Evolutionary conservation across 176 grass and related monocot genomes (phyloP).

Genomic region (Musa itinerans): DNA sequence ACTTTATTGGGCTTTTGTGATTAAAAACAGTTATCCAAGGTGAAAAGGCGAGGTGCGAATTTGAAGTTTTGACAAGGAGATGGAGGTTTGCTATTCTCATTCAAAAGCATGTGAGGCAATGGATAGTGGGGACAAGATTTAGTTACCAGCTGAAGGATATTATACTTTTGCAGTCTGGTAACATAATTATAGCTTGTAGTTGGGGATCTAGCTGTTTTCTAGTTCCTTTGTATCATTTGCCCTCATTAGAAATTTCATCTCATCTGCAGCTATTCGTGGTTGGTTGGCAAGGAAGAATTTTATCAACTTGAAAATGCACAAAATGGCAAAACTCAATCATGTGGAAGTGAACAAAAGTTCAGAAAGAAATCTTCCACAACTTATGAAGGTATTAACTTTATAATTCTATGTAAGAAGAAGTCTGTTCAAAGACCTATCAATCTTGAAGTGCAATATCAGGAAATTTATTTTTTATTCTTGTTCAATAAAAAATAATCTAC

Average conservation of each 20-base stretch:
- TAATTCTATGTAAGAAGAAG: background rate
- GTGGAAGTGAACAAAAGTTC: conserved; percentile 17
- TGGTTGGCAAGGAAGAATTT: conserved; percentile 59
- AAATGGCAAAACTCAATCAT: conserved; percentile 23
- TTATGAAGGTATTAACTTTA: conserved; percentile 22
- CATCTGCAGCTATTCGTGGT: conserved; percentile 55
- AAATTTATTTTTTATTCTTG: background rate
- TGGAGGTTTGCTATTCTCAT: conserved; percentile 79
- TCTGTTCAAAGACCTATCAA: background rate
- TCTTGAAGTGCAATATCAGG: background rate
- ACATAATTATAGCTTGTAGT: conserved; percentile 26
- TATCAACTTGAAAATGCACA: conserved; percentile 35
- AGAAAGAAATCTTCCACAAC: conserved; percentile 25
- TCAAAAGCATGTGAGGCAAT: conserved; percentile 66
- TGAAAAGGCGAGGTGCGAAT: conserved; percentile 54
- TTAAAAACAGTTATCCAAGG: conserved; percentile 57
- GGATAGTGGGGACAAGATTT: conserved; percentile 44
- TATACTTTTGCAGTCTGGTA: conserved; percentile 82
- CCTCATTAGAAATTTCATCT: background rate
- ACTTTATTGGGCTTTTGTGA: background rate
- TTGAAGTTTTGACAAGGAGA: conserved; percentile 48
- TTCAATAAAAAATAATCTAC: too few species aligned
- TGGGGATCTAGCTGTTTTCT: conserved; percentile 18
- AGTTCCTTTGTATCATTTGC: background rate
- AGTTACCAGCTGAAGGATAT: conserved; percentile 50